Evolutionary conservation across 345 rosid genomes (phyloP).

Genomic region (Salix viminalis): DNA sequence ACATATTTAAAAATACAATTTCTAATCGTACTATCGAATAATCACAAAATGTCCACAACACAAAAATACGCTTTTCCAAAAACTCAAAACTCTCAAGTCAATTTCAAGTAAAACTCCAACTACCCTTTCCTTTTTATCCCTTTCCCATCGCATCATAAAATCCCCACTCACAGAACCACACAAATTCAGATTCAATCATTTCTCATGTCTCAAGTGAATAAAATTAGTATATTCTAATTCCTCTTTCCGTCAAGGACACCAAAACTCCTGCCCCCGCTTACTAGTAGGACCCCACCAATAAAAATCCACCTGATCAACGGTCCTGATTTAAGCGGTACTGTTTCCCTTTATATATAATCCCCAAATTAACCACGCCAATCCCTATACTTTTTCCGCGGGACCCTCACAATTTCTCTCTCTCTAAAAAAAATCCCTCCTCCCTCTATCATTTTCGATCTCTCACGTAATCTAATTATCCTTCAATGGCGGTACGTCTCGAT

Average conservation of each 20-base stretch:
- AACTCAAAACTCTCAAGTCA: no score
- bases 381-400: slow-evolving; percentile 20
- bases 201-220: not conserved
- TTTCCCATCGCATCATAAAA: no score
- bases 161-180: not conserved
- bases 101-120: no score
- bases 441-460: slow-evolving; percentile 19
- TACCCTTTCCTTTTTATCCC: no score
- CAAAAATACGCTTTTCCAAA: no score
- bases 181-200: not conserved
- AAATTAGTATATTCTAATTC: not conserved
- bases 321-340: slow-evolving; percentile 17
- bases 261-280: no score
- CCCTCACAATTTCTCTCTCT: slow-evolving; percentile 20
- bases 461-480: slow-evolving; percentile 14
- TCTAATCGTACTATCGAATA: no score
- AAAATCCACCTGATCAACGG: slow-evolving; percentile 7
- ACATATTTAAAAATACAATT: no score
- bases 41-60: no score
- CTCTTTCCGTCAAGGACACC: not conserved
- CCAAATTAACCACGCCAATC: not conserved
- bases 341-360: not conserved
- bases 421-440: not conserved
- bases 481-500: slow-evolving; percentile 41
- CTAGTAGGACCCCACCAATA: not conserved